These are phyloP conservation scores for Murraya koenigii DNA, from an alignment of 345 rosid genomes.

Conservation along the genomic window DNA sequence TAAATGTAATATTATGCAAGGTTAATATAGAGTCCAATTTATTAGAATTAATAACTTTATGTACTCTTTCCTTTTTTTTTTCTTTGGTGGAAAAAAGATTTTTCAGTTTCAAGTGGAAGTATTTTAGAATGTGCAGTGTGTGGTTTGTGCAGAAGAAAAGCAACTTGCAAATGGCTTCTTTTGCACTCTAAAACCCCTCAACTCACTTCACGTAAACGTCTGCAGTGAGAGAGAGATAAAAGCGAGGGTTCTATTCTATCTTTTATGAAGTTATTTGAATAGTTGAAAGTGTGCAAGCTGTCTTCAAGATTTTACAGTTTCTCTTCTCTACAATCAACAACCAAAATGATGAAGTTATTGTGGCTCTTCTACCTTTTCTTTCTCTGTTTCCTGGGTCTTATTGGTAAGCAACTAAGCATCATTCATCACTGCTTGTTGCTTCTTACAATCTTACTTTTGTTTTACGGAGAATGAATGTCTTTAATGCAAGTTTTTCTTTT, in stretches of 20 bases:
- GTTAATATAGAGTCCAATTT: no score
- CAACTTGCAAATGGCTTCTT: neutral
- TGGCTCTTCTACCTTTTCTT: constrained; percentile 31
- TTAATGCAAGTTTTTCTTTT: neutral
- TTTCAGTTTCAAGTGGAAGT: neutral
- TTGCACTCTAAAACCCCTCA: neutral
- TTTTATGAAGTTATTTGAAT: neutral
- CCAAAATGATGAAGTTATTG: constrained; percentile 25
- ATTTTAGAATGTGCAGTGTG: neutral
- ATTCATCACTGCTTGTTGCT: neutral
- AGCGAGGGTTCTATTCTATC: neutral
- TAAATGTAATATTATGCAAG: fast-evolving
- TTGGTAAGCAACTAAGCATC: constrained; percentile 34
- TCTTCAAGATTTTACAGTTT: neutral
- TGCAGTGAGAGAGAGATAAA: neutral
- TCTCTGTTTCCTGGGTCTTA: constrained; percentile 40
- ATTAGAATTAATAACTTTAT: no score
- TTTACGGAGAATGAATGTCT: neutral
- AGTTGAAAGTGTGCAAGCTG: neutral
- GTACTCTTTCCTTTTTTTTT: neutral
- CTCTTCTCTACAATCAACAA: neutral
- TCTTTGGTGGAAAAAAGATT: no score
- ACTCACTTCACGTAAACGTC: neutral
- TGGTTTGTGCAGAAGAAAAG: neutral
- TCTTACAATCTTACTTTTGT: neutral